These are phyloP conservation scores for Metschnikowia borealis DNA, from an alignment of 805 yeast species.

Conservation along the genomic window DNA sequence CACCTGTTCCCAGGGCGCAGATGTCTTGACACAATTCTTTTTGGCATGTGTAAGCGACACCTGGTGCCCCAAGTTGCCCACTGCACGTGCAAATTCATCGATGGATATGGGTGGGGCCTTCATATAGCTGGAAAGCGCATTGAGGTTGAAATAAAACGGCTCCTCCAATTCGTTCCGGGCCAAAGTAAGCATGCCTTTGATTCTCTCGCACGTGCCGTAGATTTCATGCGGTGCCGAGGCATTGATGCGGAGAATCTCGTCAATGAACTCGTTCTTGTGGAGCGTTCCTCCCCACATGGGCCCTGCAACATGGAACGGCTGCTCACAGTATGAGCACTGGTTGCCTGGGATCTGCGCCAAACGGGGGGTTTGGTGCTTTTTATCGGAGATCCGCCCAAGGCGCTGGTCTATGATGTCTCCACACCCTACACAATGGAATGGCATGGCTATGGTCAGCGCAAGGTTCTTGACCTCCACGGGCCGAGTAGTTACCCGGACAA, in stretches of 20 bases:
- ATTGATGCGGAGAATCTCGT: conserved; percentile 56
- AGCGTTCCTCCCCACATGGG: conserved; percentile 93
- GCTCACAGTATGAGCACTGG: conserved; percentile 67
- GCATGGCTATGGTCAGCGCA: conserved; percentile 70
- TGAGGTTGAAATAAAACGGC: conserved; percentile 83
- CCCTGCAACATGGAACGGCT: conserved; percentile 76
- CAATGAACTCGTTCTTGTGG: conserved; percentile 67
- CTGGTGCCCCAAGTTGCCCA: conserved; percentile 77
- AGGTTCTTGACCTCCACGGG: conserved; percentile 81
- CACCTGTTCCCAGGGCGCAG: conserved; percentile 79
- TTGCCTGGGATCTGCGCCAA: conserved; percentile 58
- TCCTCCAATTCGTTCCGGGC: conserved; percentile 64
- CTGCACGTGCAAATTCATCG: conserved; percentile 65
- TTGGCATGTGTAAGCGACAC: conserved; percentile 88
- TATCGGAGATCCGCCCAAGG: conserved; percentile 57
- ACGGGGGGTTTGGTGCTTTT: conserved; percentile 52
- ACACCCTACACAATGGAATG: conserved; percentile 86
- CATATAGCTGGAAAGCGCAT: conserved; percentile 67
- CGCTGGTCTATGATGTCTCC: conserved; percentile 67
- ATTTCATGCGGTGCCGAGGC: conserved; percentile 46
- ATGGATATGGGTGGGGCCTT: conserved; percentile 83
- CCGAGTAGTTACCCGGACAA: conserved; percentile 70
- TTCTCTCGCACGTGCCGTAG: conserved; percentile 78
- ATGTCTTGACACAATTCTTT: conserved; percentile 80
- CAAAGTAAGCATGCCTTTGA: conserved; percentile 87